phyloP scores from a whole-genome alignment of 805 yeast species.

The Ogataea wickerhamii region DNA sequence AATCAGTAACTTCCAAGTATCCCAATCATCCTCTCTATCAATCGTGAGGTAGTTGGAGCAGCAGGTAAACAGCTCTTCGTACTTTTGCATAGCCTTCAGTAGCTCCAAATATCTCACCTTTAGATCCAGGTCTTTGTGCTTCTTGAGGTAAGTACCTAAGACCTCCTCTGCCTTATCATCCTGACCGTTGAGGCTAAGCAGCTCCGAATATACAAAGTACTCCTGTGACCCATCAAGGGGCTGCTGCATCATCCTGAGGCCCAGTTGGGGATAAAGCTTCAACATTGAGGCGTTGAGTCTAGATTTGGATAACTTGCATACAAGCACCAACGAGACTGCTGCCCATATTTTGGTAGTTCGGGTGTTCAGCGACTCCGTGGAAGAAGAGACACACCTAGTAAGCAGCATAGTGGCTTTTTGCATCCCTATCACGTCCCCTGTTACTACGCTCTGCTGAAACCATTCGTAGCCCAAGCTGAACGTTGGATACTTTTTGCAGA shows the following conservation, averaged over 20 bases:
- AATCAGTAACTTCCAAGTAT: slow-evolving; percentile 61
- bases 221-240: slow-evolving; percentile 65
- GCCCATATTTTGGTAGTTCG: slow-evolving; percentile 48
- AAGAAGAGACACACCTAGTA: slow-evolving; percentile 29
- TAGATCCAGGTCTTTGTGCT: slow-evolving; percentile 57
- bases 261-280: slow-evolving; percentile 56
- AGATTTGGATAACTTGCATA: slow-evolving; percentile 30
- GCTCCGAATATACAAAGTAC: slow-evolving; percentile 51
- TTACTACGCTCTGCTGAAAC: slow-evolving; percentile 51
- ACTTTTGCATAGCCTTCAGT: slow-evolving; percentile 39
- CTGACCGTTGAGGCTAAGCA: slow-evolving; percentile 39
- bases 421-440: slow-evolving; percentile 46
- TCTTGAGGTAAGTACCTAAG: slow-evolving; percentile 32
- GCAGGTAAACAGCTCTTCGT: slow-evolving; percentile 41
- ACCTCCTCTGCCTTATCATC: slow-evolving; percentile 33
- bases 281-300: slow-evolving; percentile 43
- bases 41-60: slow-evolving; percentile 41
- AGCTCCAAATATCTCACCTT: slow-evolving; percentile 50
- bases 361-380: slow-evolving; percentile 20
- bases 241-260: slow-evolving; percentile 51
- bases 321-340: slow-evolving; percentile 49
- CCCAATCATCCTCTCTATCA: slow-evolving; percentile 66
- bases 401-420: slow-evolving; percentile 51
- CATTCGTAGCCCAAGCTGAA: slow-evolving; percentile 47
- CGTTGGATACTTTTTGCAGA: slow-evolving; percentile 54